Base-by-base conservation (phyloP, 192 early-diverging fungal species). In the Entomortierella lignicola region DNA sequence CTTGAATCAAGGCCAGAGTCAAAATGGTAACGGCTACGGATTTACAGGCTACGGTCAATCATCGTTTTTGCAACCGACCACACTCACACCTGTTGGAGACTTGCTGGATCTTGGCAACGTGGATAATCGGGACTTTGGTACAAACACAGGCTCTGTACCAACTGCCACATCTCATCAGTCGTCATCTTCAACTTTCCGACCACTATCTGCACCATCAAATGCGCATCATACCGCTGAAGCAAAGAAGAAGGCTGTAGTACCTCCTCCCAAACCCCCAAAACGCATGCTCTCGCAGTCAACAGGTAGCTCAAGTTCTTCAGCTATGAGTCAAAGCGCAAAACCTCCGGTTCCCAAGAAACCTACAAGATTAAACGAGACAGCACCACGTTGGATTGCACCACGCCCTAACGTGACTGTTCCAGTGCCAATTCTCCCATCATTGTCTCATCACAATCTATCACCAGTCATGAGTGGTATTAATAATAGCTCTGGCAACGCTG, bases 271-370 rank as follows among this genome's bases (percentile, higher is more conserved):
- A 41, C 74, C 74, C 8, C 74, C 74, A 10, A 77, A 77, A 34
- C 66, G 74, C 20, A 64, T 77, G 34, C 55, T 77, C 10, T 67
- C 74, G 4, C 74, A 77, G 43, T 77, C 74, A 7, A 77, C 74
- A 17, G 74, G 74, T 39, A 77, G 74, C 48, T 77, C 74, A n/a
- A 77, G 74, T 54, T 77, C 74, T 6, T 77, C 74, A 1, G 12
- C 32, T 6, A 48, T 69, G 10, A 77, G 74, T 42, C 74, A 77
- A 47, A 69, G 66, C 37, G 17, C 63, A 2, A 77, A 77, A 20
- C 74, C 74, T 0, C 74, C 74, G 32, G 74, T 77, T 2, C 74
- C 74, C 26, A 77, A 77, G 55, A 77, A 77, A 30, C 74, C 74
- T 2, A 27, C 55, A 10, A 52, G 74, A 21, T 30, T 77, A 61